Evolutionary conservation across 2,329 filamentous ascomycete species (phyloP).

Genomic region (Penicillium paneum): DNA sequence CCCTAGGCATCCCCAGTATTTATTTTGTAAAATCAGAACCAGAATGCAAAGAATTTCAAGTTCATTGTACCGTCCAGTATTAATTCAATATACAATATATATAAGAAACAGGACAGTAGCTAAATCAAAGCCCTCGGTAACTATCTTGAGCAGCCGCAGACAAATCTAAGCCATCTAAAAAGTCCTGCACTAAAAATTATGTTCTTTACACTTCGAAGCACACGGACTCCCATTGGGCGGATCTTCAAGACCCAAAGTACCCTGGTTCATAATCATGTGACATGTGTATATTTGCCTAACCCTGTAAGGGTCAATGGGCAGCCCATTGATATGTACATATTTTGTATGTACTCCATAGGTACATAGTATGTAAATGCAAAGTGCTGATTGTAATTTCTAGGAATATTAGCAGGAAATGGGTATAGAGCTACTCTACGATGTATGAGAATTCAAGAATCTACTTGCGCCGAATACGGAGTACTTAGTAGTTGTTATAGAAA

Average conservation of each 20-base stretch:
- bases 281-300: slow-evolving; percentile 9
- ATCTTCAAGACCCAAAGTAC: background rate
- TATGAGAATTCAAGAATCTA: background rate
- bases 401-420: background rate
- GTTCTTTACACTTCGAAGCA: background rate
- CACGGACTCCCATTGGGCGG: background rate
- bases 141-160: too few relatives aligned
- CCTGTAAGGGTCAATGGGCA: slow-evolving; percentile 19
- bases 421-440: background rate
- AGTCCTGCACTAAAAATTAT: background rate
- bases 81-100: background rate
- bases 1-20: background rate
- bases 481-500: background rate
- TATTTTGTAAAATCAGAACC: background rate
- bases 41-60: background rate
- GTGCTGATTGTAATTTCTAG: background rate
- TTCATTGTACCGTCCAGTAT: too few relatives aligned
- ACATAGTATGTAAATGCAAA: background rate
- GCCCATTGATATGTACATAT: background rate
- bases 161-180: background rate
- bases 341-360: too few relatives aligned
- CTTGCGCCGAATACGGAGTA: background rate
- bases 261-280: slow-evolving; percentile 1
- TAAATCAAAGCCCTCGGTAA: background rate
- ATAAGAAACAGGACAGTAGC: background rate